Base-by-base conservation (phyloP, 768 basidiomycete genomes). In the Naganishia vishniacii region DNA sequence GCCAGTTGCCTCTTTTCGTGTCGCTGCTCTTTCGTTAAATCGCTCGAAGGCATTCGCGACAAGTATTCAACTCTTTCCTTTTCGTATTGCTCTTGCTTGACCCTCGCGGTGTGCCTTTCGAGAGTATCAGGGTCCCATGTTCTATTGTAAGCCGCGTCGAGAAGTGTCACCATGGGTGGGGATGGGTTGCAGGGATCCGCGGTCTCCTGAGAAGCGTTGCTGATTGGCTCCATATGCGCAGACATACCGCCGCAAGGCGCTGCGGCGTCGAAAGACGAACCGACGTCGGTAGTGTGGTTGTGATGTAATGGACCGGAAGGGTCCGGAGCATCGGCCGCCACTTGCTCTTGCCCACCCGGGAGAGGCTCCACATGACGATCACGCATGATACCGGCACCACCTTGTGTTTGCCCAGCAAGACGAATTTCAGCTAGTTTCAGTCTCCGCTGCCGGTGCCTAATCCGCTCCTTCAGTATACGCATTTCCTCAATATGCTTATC, bases 1-100 rank as follows among this genome's bases (percentile, higher is more conserved):
- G 18, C 18, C 53, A 56, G 26, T 23, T 6, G 37, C 53, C 4
- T 56, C 34, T 56, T 56, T 34, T 56, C 53, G 12, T 23, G 53
- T 29, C 26, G n/a, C n/a, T 41, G 37, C 20, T 40, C 53, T 2
- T 56, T 13, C 20, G 53, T 41, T 34, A 56, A 37, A 3, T 56
- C 37, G 12, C 13, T 20, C 23, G 12, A 3, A 56, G 53, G 53
- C 12, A 56, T 37, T 26, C 37, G 20, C 2, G n/a, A 7, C 4
- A 56, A 23, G 13, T 56, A 56, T 40, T 56, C 37, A 4, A 15
- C 0, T 41, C 53, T 34, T 16, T 32, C 53, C 37, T 56, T 56
- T 41, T 56, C 53, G 25, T 41, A 26, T 18, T 41, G 32, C 31
- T 56, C 53, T 26, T 56, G 31, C 12, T 34, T 34, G 23, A 56